Percentiles rank a stretch among this genome's conserved stretches.
phyloP scores from a whole-genome alignment of 768 basidiomycete genomes.

The Xerocomellus chrysenteron region DNA sequence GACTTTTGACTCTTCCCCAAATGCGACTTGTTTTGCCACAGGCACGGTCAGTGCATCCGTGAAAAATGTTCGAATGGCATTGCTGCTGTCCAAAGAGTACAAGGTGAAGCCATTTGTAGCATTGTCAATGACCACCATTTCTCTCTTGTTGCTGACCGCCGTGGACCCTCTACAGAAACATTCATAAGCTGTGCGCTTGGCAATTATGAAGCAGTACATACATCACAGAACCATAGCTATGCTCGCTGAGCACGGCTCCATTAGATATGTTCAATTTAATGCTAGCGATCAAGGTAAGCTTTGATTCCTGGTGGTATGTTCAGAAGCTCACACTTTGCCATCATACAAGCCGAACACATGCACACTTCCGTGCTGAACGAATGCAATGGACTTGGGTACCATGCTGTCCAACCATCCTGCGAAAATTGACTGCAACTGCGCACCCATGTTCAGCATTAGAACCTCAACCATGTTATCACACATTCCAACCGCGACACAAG shows the following conservation, averaged over 20 bases:
- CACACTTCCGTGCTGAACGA: neutral
- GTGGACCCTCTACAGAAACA: neutral
- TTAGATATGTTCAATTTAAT: conserved; percentile 2
- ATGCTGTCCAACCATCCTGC: conserved; percentile 1
- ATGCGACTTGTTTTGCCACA: conserved; percentile 10
- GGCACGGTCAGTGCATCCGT: neutral
- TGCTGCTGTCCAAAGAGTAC: neutral
- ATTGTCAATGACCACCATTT: conserved; percentile 5
- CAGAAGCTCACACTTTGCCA: conserved; percentile 10
- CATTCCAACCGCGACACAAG: neutral
- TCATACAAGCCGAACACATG: conserved; percentile 6
- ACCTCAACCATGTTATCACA: conserved; percentile 8
- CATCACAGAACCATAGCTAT: conserved; percentile 6
- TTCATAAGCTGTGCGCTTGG: neutral
- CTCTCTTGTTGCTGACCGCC: neutral
- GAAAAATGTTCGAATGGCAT: neutral
- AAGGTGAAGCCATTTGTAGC: conserved; percentile 5
- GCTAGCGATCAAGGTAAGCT: neutral
- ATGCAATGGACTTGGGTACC: conserved; percentile 4
- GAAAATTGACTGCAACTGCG: conserved; percentile 5
- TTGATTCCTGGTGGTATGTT: too few species aligned
- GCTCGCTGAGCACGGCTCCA: conserved; percentile 2
- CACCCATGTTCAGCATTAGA: neutral
- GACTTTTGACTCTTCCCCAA: conserved; percentile 5
- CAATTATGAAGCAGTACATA: neutral